A percentile compares a stretch with the other conserved stretches of the same genome.
Evolutionary conservation across 2,329 filamentous ascomycete species (phyloP).

Genomic region (Trichoderma guizhouense): DNA sequence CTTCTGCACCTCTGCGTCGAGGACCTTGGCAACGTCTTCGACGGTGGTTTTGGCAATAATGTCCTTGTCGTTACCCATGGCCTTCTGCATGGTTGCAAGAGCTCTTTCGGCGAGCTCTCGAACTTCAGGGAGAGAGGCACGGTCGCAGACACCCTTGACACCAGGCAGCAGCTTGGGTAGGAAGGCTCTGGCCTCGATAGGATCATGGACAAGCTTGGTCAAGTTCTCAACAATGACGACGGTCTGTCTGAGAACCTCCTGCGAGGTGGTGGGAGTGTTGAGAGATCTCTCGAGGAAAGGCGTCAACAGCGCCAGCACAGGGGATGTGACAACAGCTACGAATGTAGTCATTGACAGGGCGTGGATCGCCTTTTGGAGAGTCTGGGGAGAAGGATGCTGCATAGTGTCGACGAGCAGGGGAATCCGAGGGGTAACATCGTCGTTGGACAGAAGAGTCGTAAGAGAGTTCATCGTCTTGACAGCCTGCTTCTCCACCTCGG

Average conservation of each 20-base stretch:
- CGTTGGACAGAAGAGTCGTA: slow-evolving; percentile 87
- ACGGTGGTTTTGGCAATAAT: slow-evolving; percentile 64
- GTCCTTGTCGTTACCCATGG: slow-evolving; percentile 72
- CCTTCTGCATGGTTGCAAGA: slow-evolving; percentile 83
- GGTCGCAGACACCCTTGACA: slow-evolving; percentile 82
- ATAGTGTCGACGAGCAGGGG: slow-evolving; percentile 91
- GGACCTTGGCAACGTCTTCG: slow-evolving; percentile 69
- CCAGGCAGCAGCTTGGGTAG: slow-evolving; percentile 91
- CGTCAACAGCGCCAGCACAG: slow-evolving; percentile 89
- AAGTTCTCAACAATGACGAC: slow-evolving; percentile 97
- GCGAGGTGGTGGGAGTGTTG: slow-evolving; percentile 84
- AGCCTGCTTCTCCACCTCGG: slow-evolving; percentile 85
- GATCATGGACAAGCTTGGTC: slow-evolving; percentile 95
- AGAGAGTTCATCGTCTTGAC: slow-evolving; percentile 87
- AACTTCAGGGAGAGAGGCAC: slow-evolving; percentile 91
- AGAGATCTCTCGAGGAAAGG: slow-evolving; percentile 91
- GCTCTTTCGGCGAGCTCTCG: slow-evolving; percentile 83
- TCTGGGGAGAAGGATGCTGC: slow-evolving; percentile 86
- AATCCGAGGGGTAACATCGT: slow-evolving; percentile 90
- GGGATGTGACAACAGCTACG: slow-evolving; percentile 91
- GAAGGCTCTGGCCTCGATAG: slow-evolving; percentile 91
- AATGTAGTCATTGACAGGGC: slow-evolving; percentile 98
- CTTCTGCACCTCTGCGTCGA: slow-evolving; percentile 74
- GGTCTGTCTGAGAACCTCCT: slow-evolving; percentile 93
- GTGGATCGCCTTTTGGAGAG: slow-evolving; percentile 92